Percentiles rank a stretch among this genome's conserved stretches.
These are phyloP conservation scores for Cladosporium austrohemisphaericum DNA, from an alignment of 2,329 filamentous ascomycete species.

Conservation along the genomic window DNA sequence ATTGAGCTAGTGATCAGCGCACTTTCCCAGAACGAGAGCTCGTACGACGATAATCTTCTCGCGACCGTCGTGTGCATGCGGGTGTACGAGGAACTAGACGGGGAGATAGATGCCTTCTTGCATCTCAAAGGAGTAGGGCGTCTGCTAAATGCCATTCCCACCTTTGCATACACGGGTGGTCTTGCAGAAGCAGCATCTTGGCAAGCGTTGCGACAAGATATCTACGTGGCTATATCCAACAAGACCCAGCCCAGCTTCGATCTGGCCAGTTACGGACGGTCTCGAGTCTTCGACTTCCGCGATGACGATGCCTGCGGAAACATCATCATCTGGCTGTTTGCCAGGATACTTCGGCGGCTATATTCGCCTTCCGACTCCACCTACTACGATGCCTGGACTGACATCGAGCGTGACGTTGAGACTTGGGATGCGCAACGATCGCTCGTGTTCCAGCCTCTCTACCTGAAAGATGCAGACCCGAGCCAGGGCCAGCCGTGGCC, in stretches of 20 bases:
- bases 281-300: conserved; percentile 35
- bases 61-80: conserved; percentile 34
- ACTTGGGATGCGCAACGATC: conserved; percentile 22
- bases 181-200: conserved; percentile 41
- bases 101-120: conserved; percentile 31
- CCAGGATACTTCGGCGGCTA: conserved; percentile 33
- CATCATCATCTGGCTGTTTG: conserved; percentile 38
- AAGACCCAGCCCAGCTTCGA: conserved; percentile 37
- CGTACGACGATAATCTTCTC: conserved; percentile 33
- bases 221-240: conserved; percentile 39
- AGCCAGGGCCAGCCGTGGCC: conserved; percentile 27
- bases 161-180: conserved; percentile 39
- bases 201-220: conserved; percentile 42
- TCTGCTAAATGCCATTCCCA: conserved; percentile 38
- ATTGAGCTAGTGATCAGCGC: conserved; percentile 35
- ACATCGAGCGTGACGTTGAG: conserved; percentile 19
- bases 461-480: conserved; percentile 20
- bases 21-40: conserved; percentile 25
- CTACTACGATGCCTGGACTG: conserved; percentile 17
- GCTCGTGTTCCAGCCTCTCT: conserved; percentile 29
- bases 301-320: conserved; percentile 41
- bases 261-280: conserved; percentile 38
- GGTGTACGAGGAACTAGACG: conserved; percentile 36
- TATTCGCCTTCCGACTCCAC: conserved; percentile 11
- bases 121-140: conserved; percentile 40